A percentile compares a stretch with the other conserved stretches of the same genome.
phyloP scores from a whole-genome alignment of 331 rosid genomes.

The Saraca asoca region DNA sequence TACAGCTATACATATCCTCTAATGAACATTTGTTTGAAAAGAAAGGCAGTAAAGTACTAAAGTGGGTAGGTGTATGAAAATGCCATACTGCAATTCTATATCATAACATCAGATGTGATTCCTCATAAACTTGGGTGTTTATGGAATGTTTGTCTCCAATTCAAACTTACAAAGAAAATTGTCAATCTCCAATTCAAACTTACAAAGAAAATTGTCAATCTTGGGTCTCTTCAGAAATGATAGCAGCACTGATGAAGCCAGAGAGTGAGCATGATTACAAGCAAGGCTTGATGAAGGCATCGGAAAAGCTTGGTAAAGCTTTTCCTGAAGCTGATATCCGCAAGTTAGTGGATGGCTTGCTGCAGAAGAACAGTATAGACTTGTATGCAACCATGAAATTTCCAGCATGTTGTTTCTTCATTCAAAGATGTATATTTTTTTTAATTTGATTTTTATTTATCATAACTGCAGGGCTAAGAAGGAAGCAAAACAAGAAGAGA shows the following conservation, averaged over 20 bases:
- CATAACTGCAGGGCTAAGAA: constrained; percentile 61
- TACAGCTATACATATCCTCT: background rate
- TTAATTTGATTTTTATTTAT: constrained; percentile 4
- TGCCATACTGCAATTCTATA: background rate
- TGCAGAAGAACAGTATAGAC: constrained; percentile 59
- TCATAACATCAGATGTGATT: background rate
- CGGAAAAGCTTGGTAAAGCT: constrained; percentile 63
- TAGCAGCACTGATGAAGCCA: constrained; percentile 47
- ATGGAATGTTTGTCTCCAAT: too few relatives aligned
- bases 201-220: background rate
- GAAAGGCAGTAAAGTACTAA: background rate
- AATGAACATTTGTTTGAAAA: background rate
- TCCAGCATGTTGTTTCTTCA: constrained; percentile 20
- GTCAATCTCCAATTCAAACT: too few relatives aligned
- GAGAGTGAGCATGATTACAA: constrained; percentile 49
- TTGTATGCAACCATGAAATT: constrained; percentile 49
- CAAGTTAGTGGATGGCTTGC: constrained; percentile 51
- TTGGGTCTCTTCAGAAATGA: constrained; percentile 53
- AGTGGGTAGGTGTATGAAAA: background rate
- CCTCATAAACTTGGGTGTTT: background rate
- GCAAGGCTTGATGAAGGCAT: constrained; percentile 55
- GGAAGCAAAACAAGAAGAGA: constrained; percentile 66
- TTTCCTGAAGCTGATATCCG: constrained; percentile 65
- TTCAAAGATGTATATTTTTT: background rate
- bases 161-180: background rate